A percentile compares a stretch with the other conserved stretches of the same genome.
phyloP scores from a whole-genome alignment of 371 early-diverging fungal species.

The Blastocladiella emersonii region DNA sequence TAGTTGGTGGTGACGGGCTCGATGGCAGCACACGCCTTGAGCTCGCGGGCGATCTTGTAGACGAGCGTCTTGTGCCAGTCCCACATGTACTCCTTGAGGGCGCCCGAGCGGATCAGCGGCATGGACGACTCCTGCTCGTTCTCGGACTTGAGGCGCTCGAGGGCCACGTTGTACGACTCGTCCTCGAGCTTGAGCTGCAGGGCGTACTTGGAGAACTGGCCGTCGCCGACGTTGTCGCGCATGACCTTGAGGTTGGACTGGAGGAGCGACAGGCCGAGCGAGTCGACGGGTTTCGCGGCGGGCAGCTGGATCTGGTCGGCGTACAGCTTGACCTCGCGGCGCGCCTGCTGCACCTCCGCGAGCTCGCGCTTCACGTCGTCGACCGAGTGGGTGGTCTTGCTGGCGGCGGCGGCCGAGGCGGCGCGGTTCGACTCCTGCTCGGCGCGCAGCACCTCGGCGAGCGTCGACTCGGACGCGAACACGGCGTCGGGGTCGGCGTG shows the following conservation, averaged over 20 bases:
- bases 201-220: slow-evolving; percentile 47
- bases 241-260: slow-evolving; percentile 27
- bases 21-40: slow-evolving; percentile 12
- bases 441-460: too few species aligned
- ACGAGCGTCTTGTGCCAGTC: slow-evolving; percentile 62
- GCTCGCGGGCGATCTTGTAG: slow-evolving; percentile 47
- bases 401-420: too few species aligned
- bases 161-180: slow-evolving; percentile 61
- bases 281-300: slow-evolving; percentile 15
- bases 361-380: background rate
- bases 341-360: slow-evolving; percentile 12
- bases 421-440: too few species aligned
- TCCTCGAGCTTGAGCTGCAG: slow-evolving; percentile 74
- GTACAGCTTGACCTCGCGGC: slow-evolving; percentile 10
- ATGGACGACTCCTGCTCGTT: slow-evolving; percentile 13
- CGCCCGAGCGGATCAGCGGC: slow-evolving; percentile 31
- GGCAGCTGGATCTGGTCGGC: background rate
- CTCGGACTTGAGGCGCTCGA: slow-evolving; percentile 50
- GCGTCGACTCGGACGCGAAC: too few species aligned
- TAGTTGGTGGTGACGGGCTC: background rate
- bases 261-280: slow-evolving; percentile 63
- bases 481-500: background rate
- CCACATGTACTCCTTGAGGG: slow-evolving; percentile 43
- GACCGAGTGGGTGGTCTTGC: too few species aligned
- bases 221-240: slow-evolving; percentile 36